Base-by-base conservation (phyloP, 2,329 filamentous ascomycete species). In the Nemania abortiva region DNA sequence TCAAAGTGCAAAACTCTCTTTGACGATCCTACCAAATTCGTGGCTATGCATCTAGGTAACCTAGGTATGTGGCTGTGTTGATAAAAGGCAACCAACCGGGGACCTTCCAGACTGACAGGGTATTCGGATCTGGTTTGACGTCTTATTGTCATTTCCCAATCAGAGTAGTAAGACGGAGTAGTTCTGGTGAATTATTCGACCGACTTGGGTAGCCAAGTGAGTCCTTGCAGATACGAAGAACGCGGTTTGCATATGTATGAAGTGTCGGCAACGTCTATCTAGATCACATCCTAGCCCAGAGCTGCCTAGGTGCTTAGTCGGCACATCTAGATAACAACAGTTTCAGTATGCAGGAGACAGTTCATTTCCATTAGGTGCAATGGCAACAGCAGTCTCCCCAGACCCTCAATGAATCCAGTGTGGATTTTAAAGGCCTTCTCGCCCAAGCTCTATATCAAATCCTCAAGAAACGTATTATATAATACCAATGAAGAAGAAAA, bases 201-300 rank as follows among this genome's bases (percentile, higher is more conserved):
- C 24, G n/a, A 39, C 27, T 55, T 55, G 37, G 31, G 53, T 29
- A 55, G 22, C 53, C 20, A 22, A 37, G 31, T 55, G 34, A 24
- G n/a, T 10, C 18, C 13, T 13, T 22, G 9, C 29, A 37, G 10
- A 39, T 39, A 11, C n/a, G 18, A 22, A 55, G 53, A 55, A 29
- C 31, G n/a, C 24, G 18, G 53, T 39, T 42, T 42, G 39, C 39
- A 42, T 42, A 18, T 15, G 39, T 42, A 11, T 6, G 13, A 42
- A 15, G 11, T 11, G 11, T 42, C 13, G 39, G 15, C 39, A 42
- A 42, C 39, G 39, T 42, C 39, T 42, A 42, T 42, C 39, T 15
- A 42, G 39, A 18, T 42, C 6, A 42, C 11, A 42, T 18, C 39
- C 39, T 42, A 42, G 39, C 39, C 18, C 39, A 42, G 18, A 15